Evolutionary conservation across 2,329 filamentous ascomycete species (phyloP), one percentile per base, ranked within the genome.

Genomic region (Exophiala aquamarina): DNA sequence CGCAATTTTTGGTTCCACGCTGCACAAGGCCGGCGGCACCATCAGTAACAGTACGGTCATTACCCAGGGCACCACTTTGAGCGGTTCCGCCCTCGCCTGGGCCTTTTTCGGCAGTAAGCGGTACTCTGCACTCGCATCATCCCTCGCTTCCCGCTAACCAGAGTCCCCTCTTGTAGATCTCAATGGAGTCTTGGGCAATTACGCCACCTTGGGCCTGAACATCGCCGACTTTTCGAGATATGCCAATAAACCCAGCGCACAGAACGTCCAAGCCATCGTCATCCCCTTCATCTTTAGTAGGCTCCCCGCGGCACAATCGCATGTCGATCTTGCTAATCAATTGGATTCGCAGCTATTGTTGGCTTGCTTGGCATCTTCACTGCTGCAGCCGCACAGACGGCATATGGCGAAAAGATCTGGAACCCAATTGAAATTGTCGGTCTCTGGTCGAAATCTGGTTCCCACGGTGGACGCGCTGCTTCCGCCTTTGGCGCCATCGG

Each of bases 401-500:
- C 44, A 4, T 54, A 54, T 40, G 44, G 40, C 36, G 11, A 46
- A 1, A 34, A 49, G 34, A 44, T 56, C 45, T 54, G 50, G 54
- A 56, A 56, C 45, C 50, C 50, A 3, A 56, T 52, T 26, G 51
- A 49, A 33, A 54, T 54, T 34, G 23, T 56, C 38, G 18, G 38
- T 31, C 46, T 41, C n/a, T 55, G 51, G 51, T 38, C 42, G 37
- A 18, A 39, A 18, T 41, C 41, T n/a, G 51, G 54, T 11, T 55
- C 49, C 17, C 33, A 37, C 20, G 43, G 49, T 44, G 52, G 52
- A 15, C 47, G 54, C 4, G 54, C 50, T 28, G 78, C 75, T 2
- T 63, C 64, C n/a, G 76, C 76, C 56, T 77, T 82, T 56, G 76
- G 67, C 10, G 78, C 73, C 1, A 68, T 76, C 4, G 70, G 70